Evolutionary conservation across 805 yeast species (phyloP).

Genomic region (Kluyveromyces dobzhanskii): DNA sequence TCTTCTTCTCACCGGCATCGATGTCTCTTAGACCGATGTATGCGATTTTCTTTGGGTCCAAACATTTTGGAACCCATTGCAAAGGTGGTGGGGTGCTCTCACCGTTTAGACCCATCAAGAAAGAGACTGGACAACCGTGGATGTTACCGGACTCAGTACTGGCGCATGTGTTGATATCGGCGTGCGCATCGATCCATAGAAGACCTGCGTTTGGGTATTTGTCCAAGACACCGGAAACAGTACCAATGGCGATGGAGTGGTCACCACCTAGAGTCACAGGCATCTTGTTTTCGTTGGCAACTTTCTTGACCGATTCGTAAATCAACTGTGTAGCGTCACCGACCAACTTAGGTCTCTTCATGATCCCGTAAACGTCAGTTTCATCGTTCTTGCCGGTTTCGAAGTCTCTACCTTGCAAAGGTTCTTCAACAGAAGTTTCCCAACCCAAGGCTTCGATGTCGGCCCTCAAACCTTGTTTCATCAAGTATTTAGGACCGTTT

Average conservation of each 20-base stretch:
- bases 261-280: constrained; percentile 94
- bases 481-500: constrained; percentile 76
- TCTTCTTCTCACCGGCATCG: constrained; percentile 74
- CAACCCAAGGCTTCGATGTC: constrained; percentile 68
- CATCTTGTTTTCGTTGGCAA: constrained; percentile 42
- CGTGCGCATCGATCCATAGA: constrained; percentile 97
- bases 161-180: constrained; percentile 86
- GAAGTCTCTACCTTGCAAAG: constrained; percentile 43
- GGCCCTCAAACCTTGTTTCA: constrained; percentile 59
- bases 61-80: constrained; percentile 67
- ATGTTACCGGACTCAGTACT: constrained; percentile 83
- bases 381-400: constrained; percentile 35
- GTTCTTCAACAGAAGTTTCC: constrained; percentile 45
- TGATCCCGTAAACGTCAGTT: constrained; percentile 43
- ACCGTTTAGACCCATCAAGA: constrained; percentile 71
- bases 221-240: constrained; percentile 74
- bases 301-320: constrained; percentile 47
- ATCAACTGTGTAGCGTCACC: constrained; percentile 61
- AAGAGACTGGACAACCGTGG: constrained; percentile 95
- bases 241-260: constrained; percentile 92
- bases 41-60: constrained; percentile 65
- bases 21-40: constrained; percentile 94
- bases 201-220: constrained; percentile 82
- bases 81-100: constrained; percentile 60
- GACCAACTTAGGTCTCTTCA: constrained; percentile 72